Evolutionary conservation across 2,329 filamentous ascomycete genomes (phyloP).

Genomic region (Aspergillus clavatus): DNA sequence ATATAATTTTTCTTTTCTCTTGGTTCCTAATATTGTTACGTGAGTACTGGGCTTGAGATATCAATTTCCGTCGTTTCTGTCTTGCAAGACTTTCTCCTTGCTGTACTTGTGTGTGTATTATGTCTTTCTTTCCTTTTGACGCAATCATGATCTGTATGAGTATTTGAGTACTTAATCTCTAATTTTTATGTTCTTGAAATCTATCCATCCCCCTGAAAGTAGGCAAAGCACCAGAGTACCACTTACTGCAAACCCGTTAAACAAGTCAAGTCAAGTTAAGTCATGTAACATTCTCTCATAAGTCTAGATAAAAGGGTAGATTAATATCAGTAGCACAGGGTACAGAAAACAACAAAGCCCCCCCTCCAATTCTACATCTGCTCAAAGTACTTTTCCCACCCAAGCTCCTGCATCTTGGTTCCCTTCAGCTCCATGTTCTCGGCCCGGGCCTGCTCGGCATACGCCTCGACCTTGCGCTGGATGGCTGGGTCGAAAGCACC

Average conservation of each 20-base stretch:
- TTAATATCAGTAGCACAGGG: background rate
- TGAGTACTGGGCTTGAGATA: background rate
- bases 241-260: too few relatives aligned
- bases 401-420: conserved; percentile 39
- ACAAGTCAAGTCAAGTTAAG: too few relatives aligned
- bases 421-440: conserved; percentile 43
- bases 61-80: background rate
- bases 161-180: background rate
- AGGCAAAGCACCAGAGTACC: too few relatives aligned
- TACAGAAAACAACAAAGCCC: background rate
- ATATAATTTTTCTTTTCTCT: too few relatives aligned
- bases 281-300: too few relatives aligned
- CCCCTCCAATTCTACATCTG: conserved; percentile 38
- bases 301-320: background rate
- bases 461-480: conserved; percentile 40
- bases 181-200: background rate
- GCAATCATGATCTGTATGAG: background rate
- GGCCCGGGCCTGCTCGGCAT: conserved; percentile 37
- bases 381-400: conserved; percentile 43
- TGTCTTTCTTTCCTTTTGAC: background rate
- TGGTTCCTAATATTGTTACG: background rate
- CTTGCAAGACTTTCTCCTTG: background rate
- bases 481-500: conserved; percentile 46
- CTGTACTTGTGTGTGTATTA: background rate
- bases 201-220: too few relatives aligned